Evolutionary conservation across 2,329 filamentous ascomycete species (phyloP).

Genomic region (Microsporum audouinii): DNA sequence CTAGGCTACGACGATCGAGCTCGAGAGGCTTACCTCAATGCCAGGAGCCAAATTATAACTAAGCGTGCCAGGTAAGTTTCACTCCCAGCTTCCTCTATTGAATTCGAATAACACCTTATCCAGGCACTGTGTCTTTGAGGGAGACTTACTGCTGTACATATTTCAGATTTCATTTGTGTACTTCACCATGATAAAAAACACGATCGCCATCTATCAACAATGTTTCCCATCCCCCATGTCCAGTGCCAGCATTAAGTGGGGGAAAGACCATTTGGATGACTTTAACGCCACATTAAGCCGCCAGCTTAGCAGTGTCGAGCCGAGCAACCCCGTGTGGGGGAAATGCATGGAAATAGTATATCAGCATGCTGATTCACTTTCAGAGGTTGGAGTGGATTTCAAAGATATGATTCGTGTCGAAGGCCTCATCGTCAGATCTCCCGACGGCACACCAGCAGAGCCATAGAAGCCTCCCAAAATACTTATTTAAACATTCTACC

Average conservation of each 20-base stretch:
- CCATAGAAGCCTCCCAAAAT: too few species aligned
- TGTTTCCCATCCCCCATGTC: constrained; percentile 81
- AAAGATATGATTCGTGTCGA: constrained; percentile 52
- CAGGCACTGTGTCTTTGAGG: constrained; percentile 90
- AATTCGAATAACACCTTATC: not conserved
- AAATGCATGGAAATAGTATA: constrained; percentile 73
- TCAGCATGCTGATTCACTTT: constrained; percentile 66
- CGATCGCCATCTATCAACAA: constrained; percentile 72
- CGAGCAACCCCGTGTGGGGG: constrained; percentile 62
- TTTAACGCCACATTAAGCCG: constrained; percentile 75
- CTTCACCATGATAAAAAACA: constrained; percentile 89
- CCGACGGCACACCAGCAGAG: not conserved
- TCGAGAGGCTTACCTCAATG: constrained; percentile 71
- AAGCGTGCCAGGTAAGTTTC: constrained; percentile 60
- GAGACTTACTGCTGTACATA: constrained; percentile 83
- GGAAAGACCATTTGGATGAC: constrained; percentile 83
- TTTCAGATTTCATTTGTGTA: constrained; percentile 93
- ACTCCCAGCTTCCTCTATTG: not conserved
- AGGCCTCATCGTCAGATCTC: not conserved
- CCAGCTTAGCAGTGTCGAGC: constrained; percentile 77
- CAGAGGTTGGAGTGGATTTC: constrained; percentile 84
- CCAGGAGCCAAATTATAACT: constrained; percentile 65
- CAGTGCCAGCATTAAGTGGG: constrained; percentile 94
- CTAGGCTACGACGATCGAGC: constrained; percentile 86
- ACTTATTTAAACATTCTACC: too few species aligned